A percentile compares a stretch with the other conserved stretches of the same genome.
Conservation (phyloP, 2,329 filamentous ascomycete species). For the Fusarium brevicatenulatum region DNA sequence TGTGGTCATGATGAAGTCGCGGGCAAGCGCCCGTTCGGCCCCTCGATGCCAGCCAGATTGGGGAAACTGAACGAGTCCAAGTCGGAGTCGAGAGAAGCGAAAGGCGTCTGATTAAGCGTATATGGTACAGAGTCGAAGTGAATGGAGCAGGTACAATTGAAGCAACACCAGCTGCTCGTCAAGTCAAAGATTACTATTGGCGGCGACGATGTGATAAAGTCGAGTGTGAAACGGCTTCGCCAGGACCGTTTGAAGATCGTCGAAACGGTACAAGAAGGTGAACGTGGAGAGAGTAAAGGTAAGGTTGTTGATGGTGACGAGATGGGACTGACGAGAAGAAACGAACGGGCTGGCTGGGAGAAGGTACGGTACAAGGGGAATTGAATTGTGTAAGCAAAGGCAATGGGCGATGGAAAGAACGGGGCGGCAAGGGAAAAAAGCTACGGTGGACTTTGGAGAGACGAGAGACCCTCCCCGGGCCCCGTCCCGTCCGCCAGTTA, state of each 20-base stretch:
- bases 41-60: conserved; percentile 52
- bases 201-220: conserved; percentile 7
- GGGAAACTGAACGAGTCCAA: conserved; percentile 29
- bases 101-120: conserved; percentile 12
- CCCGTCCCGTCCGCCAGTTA: conserved; percentile 35
- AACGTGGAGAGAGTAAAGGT: conserved; percentile 29
- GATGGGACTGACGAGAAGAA: conserved; percentile 29
- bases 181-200: conserved; percentile 23
- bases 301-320: conserved; percentile 36
- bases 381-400: conserved; percentile 47
- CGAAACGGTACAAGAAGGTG: conserved; percentile 32
- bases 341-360: conserved; percentile 13
- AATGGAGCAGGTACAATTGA: conserved; percentile 41
- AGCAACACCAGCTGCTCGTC: conserved; percentile 39
- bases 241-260: conserved; percentile 36
- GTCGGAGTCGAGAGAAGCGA: conserved; percentile 26
- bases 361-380: conserved; percentile 32
- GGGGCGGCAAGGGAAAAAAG: conserved; percentile 44
- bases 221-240: conserved; percentile 33
- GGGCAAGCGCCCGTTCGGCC: conserved; percentile 54
- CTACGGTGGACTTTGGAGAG: conserved; percentile 45
- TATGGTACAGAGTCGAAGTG: conserved; percentile 14
- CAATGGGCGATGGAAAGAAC: conserved; percentile 26
- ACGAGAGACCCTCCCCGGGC: conserved; percentile 21
- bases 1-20: conserved; percentile 51